phyloP scores from a whole-genome alignment of 2,329 filamentous ascomycete genomes.

The Camptophora hylomeconis region DNA sequence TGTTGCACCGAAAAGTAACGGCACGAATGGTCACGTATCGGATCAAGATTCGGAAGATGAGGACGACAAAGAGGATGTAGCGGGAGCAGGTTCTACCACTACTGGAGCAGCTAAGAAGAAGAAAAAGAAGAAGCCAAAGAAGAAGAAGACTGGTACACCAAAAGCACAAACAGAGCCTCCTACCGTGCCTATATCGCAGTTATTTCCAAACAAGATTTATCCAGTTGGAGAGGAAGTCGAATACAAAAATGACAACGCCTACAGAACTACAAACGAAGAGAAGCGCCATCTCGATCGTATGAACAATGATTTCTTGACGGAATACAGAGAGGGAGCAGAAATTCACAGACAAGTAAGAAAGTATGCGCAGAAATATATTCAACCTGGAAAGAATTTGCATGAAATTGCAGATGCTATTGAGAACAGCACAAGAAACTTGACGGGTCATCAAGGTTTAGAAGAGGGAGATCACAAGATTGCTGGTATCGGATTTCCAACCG shows the following conservation, averaged over 20 bases:
- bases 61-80: slow-evolving; percentile 34
- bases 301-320: slow-evolving; percentile 64
- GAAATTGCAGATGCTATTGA: slow-evolving; percentile 83
- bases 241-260: slow-evolving; percentile 64
- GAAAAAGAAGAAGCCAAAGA: slow-evolving; percentile 70
- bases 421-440: slow-evolving; percentile 62
- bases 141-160: slow-evolving; percentile 48
- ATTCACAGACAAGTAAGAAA: slow-evolving; percentile 78
- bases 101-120: slow-evolving; percentile 52
- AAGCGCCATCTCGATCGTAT: slow-evolving; percentile 71
- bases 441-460: slow-evolving; percentile 61
- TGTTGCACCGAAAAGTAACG: slow-evolving; percentile 18
- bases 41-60: slow-evolving; percentile 44
- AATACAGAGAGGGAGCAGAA: slow-evolving; percentile 77
- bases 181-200: slow-evolving; percentile 56
- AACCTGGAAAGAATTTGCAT: slow-evolving; percentile 66
- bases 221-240: slow-evolving; percentile 67
- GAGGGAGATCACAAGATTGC: slow-evolving; percentile 67
- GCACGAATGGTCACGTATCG: slow-evolving; percentile 30
- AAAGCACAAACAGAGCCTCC: slow-evolving; percentile 68
- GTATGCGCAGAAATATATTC: slow-evolving; percentile 68
- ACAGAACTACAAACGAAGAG: slow-evolving; percentile 71
- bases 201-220: slow-evolving; percentile 61
- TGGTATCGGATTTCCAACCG: slow-evolving; percentile 78
- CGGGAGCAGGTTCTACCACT: slow-evolving; percentile 23